Conservation (phyloP, 164 flowering plant species). For the Pachysandra terminalis region DNA sequence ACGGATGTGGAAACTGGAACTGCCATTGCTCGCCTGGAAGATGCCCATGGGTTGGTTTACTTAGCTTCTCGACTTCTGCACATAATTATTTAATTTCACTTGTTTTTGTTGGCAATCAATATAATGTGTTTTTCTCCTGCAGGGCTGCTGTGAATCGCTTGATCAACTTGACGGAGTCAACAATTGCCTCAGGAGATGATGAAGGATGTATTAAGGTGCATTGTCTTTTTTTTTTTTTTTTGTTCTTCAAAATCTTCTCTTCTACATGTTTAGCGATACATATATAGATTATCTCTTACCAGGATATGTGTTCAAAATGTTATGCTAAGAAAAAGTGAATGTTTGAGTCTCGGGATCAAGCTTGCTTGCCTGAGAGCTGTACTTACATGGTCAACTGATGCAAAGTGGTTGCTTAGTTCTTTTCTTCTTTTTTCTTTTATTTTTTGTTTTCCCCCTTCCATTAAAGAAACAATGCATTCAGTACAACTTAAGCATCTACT, state of each 20-base stretch:
- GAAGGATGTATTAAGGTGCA: slow-evolving; percentile 82
- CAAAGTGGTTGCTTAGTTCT: too few species aligned
- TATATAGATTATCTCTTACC: too few species aligned
- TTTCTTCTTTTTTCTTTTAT: too few species aligned
- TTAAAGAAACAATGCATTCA: too few species aligned
- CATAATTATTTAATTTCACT: not conserved
- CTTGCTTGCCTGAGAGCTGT: too few species aligned
- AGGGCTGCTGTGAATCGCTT: slow-evolving; percentile 77
- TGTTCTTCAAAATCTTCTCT: not conserved
- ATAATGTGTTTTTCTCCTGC: slow-evolving; percentile 2
- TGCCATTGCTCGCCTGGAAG: slow-evolving; percentile 57
- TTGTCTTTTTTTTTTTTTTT: not conserved
- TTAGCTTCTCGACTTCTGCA: not conserved
- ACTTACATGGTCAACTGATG: too few species aligned
- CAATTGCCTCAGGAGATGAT: slow-evolving; percentile 93
- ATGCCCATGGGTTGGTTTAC: slow-evolving; percentile 66
- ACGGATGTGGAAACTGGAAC: slow-evolving; percentile 86
- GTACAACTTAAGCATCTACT: too few species aligned
- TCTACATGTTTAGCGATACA: too few species aligned
- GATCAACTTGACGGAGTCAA: slow-evolving; percentile 68
- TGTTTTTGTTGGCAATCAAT: not conserved
- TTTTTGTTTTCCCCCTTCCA: too few species aligned
- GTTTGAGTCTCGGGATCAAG: too few species aligned
- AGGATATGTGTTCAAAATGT: too few species aligned
- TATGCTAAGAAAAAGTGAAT: too few species aligned